Conservation (phyloP, 495 filamentous ascomycete species). For the Neurospora sp. region DNA sequence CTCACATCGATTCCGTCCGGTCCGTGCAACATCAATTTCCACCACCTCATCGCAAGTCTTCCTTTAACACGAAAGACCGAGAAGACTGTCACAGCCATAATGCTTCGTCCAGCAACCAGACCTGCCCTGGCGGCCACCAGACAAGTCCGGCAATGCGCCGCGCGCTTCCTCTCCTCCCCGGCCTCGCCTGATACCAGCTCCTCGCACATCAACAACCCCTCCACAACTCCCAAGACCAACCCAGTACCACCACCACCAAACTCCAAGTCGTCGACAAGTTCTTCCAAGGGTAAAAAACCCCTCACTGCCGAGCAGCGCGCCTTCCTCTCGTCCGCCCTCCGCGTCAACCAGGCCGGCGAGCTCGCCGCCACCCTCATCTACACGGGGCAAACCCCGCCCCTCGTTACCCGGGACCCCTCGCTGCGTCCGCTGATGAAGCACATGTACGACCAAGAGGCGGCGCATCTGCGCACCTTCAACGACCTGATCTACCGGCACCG, state of each 20-base stretch:
- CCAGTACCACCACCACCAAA: neutral
- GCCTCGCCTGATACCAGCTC: constrained; percentile 1
- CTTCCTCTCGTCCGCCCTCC: constrained; percentile 72
- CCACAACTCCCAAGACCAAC: neutral
- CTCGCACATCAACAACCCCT: constrained; percentile 1
- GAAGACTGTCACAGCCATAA: neutral
- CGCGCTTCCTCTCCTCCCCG: constrained; percentile 1
- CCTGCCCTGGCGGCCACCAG: neutral
- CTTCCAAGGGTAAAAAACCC: constrained; percentile 34
- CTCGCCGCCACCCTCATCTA: constrained; percentile 82
- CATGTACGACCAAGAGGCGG: constrained; percentile 96
- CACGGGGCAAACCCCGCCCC: constrained; percentile 63
- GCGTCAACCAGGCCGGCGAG: constrained; percentile 87
- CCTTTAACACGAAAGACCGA: neutral
- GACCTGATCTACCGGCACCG: constrained; percentile 73
- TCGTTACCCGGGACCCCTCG: constrained; percentile 69
- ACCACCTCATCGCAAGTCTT: neutral
- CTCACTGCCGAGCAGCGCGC: constrained; percentile 59
- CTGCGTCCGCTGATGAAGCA: constrained; percentile 85
- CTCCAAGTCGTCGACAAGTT: constrained; percentile 5
- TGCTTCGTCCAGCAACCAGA: neutral
- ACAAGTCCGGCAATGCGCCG: neutral
- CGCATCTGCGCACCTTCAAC: constrained; percentile 81
- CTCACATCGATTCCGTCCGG: neutral
- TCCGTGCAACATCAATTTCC: neutral